Evolutionary conservation across 495 filamentous ascomycete species (phyloP), one percentile per base, ranked within the genome.

Genomic region (Filosporella fistucella): DNA sequence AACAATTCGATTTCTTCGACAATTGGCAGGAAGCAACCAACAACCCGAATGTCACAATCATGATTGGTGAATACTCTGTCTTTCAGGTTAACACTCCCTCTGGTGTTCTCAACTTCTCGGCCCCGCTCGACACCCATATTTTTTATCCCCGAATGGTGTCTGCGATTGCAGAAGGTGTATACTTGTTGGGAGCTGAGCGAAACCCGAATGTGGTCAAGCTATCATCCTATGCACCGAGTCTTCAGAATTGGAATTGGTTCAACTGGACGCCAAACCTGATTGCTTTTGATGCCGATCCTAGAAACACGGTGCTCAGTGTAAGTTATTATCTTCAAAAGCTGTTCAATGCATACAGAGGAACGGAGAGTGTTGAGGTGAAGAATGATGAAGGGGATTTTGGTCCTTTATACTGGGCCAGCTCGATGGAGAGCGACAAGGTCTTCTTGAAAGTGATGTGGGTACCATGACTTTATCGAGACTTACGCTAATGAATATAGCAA

Each of bases 141-240:
- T 44, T 45, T 33, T 47, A 53, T 16, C 50, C 50, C 1, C 35
- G 35, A 2, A 24, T 53, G 13, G 6, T 47, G n/a, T 46, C 42
- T 11, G 50, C 50, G 1, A 35, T 47, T 7, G 64, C 66, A 10
- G 77, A 83, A 53, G 76, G 74, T 0, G 68, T 80, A 5, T 80
- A 74, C 44, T 67, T 81, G 56, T 68, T 82, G 25, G 78, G 75
- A 10, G 64, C 72, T 8, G 77, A 83, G 60, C 59, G 75, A 28
- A 81, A 82, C 57, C 68, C 72, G 9, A 71, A 80, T 42, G 49
- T 74, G 4, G 67, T 75, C 2, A 57, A 64, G 46, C 66, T 73
- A 61, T 65, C 63, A 5, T 59, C 65, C 1, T 75, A 75, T 55
- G 69, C 70, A 2, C 69, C 72, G 0, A 43, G 71, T 41, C 32